These are phyloP conservation scores for Vaccinium myrtillus DNA, from an alignment of 148 eudicot species.

Conservation along the genomic window DNA sequence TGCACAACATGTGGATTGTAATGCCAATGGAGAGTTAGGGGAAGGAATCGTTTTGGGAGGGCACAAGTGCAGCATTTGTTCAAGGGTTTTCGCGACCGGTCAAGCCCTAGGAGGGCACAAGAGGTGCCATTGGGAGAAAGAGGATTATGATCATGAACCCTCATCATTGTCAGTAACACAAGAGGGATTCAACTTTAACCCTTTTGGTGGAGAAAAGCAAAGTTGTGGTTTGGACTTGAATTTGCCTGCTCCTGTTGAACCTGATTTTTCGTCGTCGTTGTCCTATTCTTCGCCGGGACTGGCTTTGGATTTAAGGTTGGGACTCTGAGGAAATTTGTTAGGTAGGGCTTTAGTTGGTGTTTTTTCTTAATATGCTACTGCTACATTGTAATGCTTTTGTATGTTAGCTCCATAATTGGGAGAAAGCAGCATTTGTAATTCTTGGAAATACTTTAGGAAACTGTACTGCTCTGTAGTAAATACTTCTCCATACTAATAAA, in stretches of 20 bases:
- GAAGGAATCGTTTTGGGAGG: constrained; percentile 29
- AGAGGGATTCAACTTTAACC: constrained; percentile 8
- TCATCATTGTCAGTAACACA: constrained; percentile 2
- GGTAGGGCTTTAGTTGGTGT: not conserved
- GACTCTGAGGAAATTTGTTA: constrained; percentile 34
- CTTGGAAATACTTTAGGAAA: constrained; percentile 5
- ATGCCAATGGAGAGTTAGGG: not conserved
- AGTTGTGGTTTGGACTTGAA: constrained; percentile 46
- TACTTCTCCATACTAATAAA: not conserved
- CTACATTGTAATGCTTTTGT: not conserved
- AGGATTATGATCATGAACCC: constrained; percentile 14
- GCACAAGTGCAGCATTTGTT: constrained; percentile 59
- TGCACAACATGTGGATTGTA: not conserved
- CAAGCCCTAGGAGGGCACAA: constrained; percentile 85
- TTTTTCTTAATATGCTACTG: too few species aligned
- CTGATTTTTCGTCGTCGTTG: constrained; percentile 13
- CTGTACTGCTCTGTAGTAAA: constrained; percentile 10
- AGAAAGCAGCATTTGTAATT: constrained; percentile 6
- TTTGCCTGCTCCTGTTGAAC: constrained; percentile 37
- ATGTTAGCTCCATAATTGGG: constrained; percentile 13
- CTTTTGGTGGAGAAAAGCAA: constrained; percentile 12
- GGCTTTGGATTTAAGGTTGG: constrained; percentile 66
- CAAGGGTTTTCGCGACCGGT: constrained; percentile 67
- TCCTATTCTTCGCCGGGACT: constrained; percentile 16
- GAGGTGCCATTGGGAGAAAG: constrained; percentile 77